phyloP scores from a whole-genome alignment of 345 rosid genomes.

The Sapria himalayana region DNA sequence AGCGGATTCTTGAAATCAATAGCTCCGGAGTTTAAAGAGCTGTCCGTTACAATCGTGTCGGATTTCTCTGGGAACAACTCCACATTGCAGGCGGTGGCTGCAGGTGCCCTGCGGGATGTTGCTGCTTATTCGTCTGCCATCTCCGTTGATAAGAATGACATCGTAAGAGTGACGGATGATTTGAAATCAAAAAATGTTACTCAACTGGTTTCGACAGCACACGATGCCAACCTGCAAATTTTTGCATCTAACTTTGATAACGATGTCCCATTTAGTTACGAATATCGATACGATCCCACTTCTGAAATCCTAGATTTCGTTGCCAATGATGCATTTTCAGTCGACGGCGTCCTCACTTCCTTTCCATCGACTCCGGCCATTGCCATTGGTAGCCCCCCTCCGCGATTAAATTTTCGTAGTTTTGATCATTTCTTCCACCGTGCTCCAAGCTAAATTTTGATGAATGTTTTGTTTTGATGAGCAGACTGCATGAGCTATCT shows the following conservation, averaged over 20 bases:
- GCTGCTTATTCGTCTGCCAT: slow-evolving; percentile 93
- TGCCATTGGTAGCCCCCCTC: slow-evolving; percentile 27
- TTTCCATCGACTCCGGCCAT: slow-evolving; percentile 66
- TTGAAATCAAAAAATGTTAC: slow-evolving; percentile 31
- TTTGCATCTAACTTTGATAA: slow-evolving; percentile 59
- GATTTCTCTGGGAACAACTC: slow-evolving; percentile 54
- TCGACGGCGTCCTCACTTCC: slow-evolving; percentile 76
- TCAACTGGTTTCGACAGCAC: slow-evolving; percentile 59
- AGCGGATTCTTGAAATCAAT: slow-evolving; percentile 42
- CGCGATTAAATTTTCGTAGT: no score
- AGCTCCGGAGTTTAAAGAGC: no score
- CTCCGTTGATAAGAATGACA: slow-evolving; percentile 62
- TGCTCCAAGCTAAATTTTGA: no score
- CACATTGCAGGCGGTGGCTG: no score
- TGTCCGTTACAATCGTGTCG: slow-evolving; percentile 32
- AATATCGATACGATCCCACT: slow-evolving; percentile 66
- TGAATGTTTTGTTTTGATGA: no score
- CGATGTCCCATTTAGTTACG: slow-evolving; percentile 48
- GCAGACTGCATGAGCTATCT: no score
- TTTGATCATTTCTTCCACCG: no score
- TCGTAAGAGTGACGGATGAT: slow-evolving; percentile 32
- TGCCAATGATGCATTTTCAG: slow-evolving; percentile 64
- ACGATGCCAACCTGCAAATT: slow-evolving; percentile 64
- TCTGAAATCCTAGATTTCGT: slow-evolving; percentile 44
- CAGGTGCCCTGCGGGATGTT: no score